Conservation (phyloP, 2,329 filamentous ascomycete genomes). For the Neonectria neomacrospora region DNA sequence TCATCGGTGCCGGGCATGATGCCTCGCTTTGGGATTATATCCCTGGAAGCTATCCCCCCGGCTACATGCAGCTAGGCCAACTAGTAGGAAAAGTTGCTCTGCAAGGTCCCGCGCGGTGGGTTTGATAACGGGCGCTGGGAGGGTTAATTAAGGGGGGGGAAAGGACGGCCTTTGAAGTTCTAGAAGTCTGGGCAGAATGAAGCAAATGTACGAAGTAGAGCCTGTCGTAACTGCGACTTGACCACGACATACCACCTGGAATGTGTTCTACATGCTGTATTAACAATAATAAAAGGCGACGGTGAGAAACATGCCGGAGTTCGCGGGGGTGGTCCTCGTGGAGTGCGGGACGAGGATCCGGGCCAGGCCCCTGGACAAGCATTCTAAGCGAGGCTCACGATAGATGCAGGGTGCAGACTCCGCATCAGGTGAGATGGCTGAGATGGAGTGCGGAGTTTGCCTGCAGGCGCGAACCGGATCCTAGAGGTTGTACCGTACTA, state of each 20-base stretch:
- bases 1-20: constrained; percentile 18
- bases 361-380: background rate
- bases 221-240: background rate
- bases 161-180: background rate
- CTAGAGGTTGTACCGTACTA: background rate
- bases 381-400: background rate
- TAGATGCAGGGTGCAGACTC: background rate
- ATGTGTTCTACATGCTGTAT: too few relatives aligned
- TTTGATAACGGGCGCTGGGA: background rate
- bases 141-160: background rate
- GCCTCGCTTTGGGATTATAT: constrained; percentile 3
- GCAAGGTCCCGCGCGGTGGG: background rate
- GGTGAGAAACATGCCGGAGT: background rate
- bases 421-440: background rate
- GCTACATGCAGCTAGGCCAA: background rate
- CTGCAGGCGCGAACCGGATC: background rate
- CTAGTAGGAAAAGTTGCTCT: background rate
- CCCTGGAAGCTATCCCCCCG: constrained; percentile 8
- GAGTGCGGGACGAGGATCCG: background rate
- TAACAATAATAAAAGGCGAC: too few relatives aligned
- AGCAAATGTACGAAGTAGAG: too few relatives aligned
- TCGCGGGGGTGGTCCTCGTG: background rate
- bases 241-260: background rate
- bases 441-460: background rate
- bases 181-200: background rate